Conservation (phyloP, 2,329 filamentous ascomycete species). For the Fusarium aywerte region DNA sequence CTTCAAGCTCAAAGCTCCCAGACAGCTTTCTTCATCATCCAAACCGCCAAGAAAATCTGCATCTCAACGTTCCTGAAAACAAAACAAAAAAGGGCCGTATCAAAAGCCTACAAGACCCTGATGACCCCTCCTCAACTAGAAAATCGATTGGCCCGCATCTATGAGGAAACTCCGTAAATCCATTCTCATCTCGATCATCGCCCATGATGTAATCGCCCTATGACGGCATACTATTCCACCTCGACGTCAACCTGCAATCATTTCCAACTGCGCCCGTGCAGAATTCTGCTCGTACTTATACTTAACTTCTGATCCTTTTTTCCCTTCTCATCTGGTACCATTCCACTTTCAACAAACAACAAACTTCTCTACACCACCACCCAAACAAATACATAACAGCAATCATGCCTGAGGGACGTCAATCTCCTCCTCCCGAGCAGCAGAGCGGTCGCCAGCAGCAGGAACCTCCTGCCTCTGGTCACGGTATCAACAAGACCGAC, state of each 20-base stretch:
- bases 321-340: background rate
- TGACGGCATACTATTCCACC: constrained; percentile 43
- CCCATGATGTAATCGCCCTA: constrained; percentile 45
- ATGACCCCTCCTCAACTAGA: background rate
- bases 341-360: constrained; percentile 3
- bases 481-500: constrained; percentile 64
- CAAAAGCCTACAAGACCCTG: background rate
- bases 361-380: constrained; percentile 1
- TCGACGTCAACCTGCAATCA: constrained; percentile 45
- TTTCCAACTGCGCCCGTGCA: background rate
- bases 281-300: background rate
- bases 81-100: constrained; percentile 7
- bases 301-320: constrained; percentile 10
- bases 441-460: constrained; percentile 73
- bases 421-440: constrained; percentile 79
- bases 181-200: constrained; percentile 33
- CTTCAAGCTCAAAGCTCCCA: background rate
- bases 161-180: constrained; percentile 2
- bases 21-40: constrained; percentile 15
- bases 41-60: constrained; percentile 1
- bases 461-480: constrained; percentile 66
- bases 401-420: constrained; percentile 77
- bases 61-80: constrained; percentile 12
- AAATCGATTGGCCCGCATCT: background rate
- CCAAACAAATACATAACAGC: constrained; percentile 40